A percentile compares a stretch with the other conserved stretches of the same genome.
Conservation (phyloP, 352 stramenopile genomes). For the Phytopythium mirpurense region DNA sequence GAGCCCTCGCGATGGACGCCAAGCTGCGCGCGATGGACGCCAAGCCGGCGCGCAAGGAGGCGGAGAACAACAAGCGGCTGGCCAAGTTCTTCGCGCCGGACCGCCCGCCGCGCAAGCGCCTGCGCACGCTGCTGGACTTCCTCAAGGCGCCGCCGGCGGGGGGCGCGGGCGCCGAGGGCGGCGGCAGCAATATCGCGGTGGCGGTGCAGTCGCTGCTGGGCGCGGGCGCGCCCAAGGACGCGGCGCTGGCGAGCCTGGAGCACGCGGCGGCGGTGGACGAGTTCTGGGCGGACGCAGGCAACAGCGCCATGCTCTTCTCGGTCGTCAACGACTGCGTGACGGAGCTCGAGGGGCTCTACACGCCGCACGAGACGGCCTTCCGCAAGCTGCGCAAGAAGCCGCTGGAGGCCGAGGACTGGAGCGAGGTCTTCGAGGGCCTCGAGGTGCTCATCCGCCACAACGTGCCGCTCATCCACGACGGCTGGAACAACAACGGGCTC, state of each 20-base stretch:
- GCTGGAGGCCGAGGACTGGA: conserved; percentile 85
- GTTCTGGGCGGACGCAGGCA: conserved; percentile 73
- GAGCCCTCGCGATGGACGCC: too few relatives aligned
- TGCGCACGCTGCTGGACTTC: conserved; percentile 82
- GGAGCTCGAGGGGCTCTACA: conserved; percentile 81
- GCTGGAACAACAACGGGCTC: conserved; percentile 80
- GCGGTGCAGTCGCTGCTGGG: conserved; percentile 64
- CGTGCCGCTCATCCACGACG: conserved; percentile 53
- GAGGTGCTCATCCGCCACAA: conserved; percentile 82
- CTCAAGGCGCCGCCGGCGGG: conserved; percentile 50
- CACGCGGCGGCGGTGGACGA: conserved; percentile 48
- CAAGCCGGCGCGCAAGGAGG: conserved; percentile 33
- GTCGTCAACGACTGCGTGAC: conserved; percentile 79
- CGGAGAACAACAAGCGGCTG: conserved; percentile 51
- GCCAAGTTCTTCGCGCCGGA: conserved; percentile 85
- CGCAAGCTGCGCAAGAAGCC: conserved; percentile 76
- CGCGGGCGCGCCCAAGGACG: conserved; percentile 40
- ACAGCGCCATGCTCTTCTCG: conserved; percentile 65
- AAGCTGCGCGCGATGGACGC: conserved; percentile 33
- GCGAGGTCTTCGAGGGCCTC: conserved; percentile 82
- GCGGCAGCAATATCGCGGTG: conserved; percentile 56
- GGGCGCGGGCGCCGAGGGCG: conserved; percentile 17
- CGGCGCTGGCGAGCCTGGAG: conserved; percentile 21
- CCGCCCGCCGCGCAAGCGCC: conserved; percentile 74
- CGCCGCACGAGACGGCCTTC: conserved; percentile 77